Evolutionary conservation across 768 basidiomycete species (phyloP), one percentile per base, ranked within the genome.

Genomic region (Saitozyma podzolica): DNA sequence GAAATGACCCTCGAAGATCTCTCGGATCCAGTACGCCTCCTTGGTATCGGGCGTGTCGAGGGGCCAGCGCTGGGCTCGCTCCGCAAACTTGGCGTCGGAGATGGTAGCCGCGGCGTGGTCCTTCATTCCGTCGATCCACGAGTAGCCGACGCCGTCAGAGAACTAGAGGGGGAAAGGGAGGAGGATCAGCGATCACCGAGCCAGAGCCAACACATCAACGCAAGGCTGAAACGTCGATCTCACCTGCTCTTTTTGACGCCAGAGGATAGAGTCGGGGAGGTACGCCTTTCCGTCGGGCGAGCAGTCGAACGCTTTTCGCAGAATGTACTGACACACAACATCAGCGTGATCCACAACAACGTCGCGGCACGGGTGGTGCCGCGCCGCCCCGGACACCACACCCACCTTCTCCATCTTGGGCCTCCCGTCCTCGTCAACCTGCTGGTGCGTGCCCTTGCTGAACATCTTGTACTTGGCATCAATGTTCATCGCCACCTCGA

Each of bases 121-220:
- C 82, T 99, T 99, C 63, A 99, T 90, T 50, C 93, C 92, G 73
- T 98, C 94, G 74, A 98, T 98, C 94, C 95, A 97, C 40, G 92
- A 94, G 81, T 96, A 97, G 40, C 95, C 94, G 58, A 96, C 93
- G 58, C 96, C 96, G 74, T 99, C 96, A 1, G 94, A 97, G 82
- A 99, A 99, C 74, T 98, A 94, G 13, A 53, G 51, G 13, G 51
- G 51, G 51, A 13, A 53, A 53, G 20, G 29, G 13, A 37, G 29
- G 20, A 53, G n/a, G 51, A 5, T 29, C 29, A 29, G 29, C 29
- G 29, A 29, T 2, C 29, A 29, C 29, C 29, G 29, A 29, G 29
- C 29, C 29, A 29, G 29, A 29, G 29, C 29, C 29, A 29, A 29
- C 29, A 29, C 5, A 29, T 29, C 29, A 5, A 29, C 29, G 5